Conservation (phyloP, 202 grass and related monocot species). For the Sporobolus alterniflorus region DNA sequence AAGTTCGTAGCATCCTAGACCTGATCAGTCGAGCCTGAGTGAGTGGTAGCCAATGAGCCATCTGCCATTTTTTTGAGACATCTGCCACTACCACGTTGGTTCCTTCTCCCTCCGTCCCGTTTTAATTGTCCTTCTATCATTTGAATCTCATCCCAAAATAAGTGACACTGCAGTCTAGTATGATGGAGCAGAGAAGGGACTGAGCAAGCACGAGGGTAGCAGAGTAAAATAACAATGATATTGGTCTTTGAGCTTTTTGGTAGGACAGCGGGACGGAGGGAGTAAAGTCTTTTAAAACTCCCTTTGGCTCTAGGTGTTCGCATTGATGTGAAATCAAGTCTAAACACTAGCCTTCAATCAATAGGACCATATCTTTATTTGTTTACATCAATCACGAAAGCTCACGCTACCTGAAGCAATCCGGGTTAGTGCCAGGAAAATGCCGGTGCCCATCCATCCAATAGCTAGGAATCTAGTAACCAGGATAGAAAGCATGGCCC, state of each 20-base stretch:
- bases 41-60: background rate
- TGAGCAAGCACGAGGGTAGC: too few species aligned
- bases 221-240: too few species aligned
- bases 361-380: constrained; percentile 23
- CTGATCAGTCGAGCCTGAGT: background rate
- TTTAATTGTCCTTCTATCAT: too few species aligned
- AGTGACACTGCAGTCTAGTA: too few species aligned
- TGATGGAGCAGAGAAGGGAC: too few species aligned
- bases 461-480: background rate
- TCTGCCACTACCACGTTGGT: background rate
- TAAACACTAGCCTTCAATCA: background rate
- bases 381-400: constrained; percentile 23
- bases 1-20: background rate
- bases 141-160: too few species aligned
- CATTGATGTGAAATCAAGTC: constrained; percentile 22
- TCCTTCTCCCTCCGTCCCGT: too few species aligned
- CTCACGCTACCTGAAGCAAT: background rate
- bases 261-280: too few species aligned
- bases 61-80: too few species aligned
- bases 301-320: background rate
- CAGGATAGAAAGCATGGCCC: constrained; percentile 21
- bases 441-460: background rate
- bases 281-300: constrained; percentile 18
- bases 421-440: background rate
- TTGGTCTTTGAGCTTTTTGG: too few species aligned